Evolutionary conservation across 2,329 filamentous ascomycete genomes (phyloP), one percentile per base, ranked within the genome.

Genomic region (Ceratocystis variospora): DNA sequence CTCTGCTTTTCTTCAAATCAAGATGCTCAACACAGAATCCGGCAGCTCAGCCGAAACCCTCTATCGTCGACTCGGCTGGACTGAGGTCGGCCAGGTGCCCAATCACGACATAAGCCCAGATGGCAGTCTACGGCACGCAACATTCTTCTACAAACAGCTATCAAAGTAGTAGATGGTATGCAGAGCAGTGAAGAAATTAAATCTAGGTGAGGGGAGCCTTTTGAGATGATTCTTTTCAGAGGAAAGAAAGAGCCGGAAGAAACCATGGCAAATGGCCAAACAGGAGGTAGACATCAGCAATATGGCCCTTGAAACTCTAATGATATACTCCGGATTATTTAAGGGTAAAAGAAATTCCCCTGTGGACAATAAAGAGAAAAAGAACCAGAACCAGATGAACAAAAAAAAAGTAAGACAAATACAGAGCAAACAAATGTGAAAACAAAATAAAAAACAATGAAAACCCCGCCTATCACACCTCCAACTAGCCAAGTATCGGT

Each of bases 121-220:
- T 10, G 78, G 80, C 31, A 77, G 77, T 57, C 72, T 81, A 65
- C 79, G 77, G 69, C 79, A 80, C 68, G 79, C 79, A 64, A 78
- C 79, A 0, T 82, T 84, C 70, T 83, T 84, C 70, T 86, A 84
- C 73, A 86, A 85, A 73, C 77, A 82, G 67, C 74, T 86, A 12
- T 59, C 62, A 31, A 25, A 31, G 53, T 33, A 28, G 28, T 5
- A 31, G 28, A 33, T 57, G 28, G 12, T 15, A 31, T 8, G 19
- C 53, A 25, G 17, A 28, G 6, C n/a, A 6, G 28, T 57, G 1
- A 33, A 57, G 19, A 12, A 31, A 33, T 45, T 10, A 17, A n/a
- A 17, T 19, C 6, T 2, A 33, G 53, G 37, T n/a, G 48, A 12
- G 19, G 15, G 25, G 22, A 31, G 55, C 31, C 31, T 59, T 59